phyloP scores from a whole-genome alignment of 2,329 filamentous ascomycete species.

The Nemania sp. region DNA sequence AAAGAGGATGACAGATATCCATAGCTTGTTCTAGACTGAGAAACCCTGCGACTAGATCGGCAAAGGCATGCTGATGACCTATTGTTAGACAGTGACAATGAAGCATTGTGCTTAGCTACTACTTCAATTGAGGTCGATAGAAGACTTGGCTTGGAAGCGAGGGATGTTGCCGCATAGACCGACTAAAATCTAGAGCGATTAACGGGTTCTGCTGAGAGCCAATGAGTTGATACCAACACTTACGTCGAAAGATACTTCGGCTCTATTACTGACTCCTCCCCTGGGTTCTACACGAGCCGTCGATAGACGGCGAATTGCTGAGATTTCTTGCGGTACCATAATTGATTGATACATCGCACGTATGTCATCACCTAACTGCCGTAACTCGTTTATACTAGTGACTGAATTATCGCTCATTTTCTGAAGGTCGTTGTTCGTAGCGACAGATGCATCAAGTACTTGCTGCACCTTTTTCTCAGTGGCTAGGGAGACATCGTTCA shows the following conservation, averaged over 20 bases:
- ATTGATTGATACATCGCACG: not conserved
- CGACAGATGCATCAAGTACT: too few relatives aligned
- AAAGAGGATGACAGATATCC: not conserved
- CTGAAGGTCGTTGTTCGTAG: too few relatives aligned
- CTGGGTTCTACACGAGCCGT: not conserved
- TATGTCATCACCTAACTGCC: not conserved
- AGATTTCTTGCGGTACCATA: not conserved
- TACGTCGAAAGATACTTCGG: not conserved
- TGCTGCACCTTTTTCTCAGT: too few relatives aligned
- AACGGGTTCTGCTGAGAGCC: not conserved
- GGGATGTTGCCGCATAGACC: not conserved
- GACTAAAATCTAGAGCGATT: not conserved
- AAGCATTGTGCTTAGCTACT: not conserved
- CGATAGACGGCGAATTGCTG: not conserved
- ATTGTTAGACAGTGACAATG: not conserved
- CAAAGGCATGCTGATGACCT: not conserved
- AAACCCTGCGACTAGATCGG: not conserved
- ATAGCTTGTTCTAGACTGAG: not conserved
- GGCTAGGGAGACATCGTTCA: too few relatives aligned
- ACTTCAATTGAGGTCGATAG: conserved; percentile 7
- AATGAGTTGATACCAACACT: not conserved
- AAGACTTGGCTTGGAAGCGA: conserved; percentile 9
- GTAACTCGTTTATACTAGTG: too few relatives aligned
- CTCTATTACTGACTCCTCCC: not conserved
- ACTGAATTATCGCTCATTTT: too few relatives aligned